These are phyloP conservation scores for Entelexis sorbosivorans DNA, from an alignment of 1,139 yeast species.

Conservation along the genomic window DNA sequence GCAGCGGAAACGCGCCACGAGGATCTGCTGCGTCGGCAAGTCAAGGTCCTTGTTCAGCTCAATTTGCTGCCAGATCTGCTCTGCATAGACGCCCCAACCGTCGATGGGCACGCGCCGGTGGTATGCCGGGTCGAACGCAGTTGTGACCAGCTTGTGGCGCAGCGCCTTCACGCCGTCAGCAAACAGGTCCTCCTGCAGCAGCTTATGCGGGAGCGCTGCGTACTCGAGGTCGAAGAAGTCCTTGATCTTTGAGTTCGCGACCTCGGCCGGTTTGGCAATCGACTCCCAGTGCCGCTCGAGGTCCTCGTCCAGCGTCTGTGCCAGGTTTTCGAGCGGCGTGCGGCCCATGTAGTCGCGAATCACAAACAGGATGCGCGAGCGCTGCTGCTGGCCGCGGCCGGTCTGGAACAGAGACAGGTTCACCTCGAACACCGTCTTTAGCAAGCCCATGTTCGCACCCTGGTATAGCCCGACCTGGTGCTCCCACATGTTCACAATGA, in stretches of 20 bases:
- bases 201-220: constrained; percentile 73
- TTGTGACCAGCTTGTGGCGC: constrained; percentile 46
- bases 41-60: constrained; percentile 87
- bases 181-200: constrained; percentile 68
- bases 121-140: constrained; percentile 47
- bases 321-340: constrained; percentile 67
- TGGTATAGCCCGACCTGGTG: constrained; percentile 93
- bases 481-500: constrained; percentile 93
- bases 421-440: constrained; percentile 93
- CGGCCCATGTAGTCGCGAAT: constrained; percentile 85
- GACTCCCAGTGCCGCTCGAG: constrained; percentile 67
- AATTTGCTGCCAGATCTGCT: constrained; percentile 88
- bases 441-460: constrained; percentile 92
- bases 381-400: constrained; percentile 27
- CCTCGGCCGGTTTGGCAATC: constrained; percentile 52
- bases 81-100: constrained; percentile 91
- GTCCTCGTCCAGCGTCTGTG: constrained; percentile 58
- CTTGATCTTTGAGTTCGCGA: constrained; percentile 43
- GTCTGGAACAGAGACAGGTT: constrained; percentile 66
- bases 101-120: constrained; percentile 85
- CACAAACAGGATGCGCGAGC: constrained; percentile 72
- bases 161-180: constrained; percentile 48
- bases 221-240: constrained; percentile 83
- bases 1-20: constrained; percentile 90
- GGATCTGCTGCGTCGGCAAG: constrained; percentile 88